These are phyloP conservation scores for Xerocomus tenax DNA, from an alignment of 1,284 basidiomycete species.

Conservation along the genomic window DNA sequence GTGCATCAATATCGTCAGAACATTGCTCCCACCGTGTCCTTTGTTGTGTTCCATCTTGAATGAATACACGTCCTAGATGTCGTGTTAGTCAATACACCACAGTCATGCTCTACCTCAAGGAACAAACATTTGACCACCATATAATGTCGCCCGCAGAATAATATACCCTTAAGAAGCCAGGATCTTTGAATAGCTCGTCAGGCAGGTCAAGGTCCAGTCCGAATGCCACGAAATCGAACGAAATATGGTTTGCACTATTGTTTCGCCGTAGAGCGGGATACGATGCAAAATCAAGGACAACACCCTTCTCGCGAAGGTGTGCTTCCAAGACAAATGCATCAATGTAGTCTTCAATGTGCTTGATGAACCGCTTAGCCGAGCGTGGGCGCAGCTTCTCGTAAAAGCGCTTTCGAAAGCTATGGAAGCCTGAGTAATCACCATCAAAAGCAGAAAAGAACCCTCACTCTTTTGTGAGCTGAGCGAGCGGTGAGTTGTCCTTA, in stretches of 20 bases:
- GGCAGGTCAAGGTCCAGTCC: conserved; percentile 53
- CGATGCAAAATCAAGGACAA: conserved; percentile 45
- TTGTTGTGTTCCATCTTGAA: conserved; percentile 67
- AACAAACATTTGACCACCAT: conserved; percentile 55
- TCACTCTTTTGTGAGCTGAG: conserved; percentile 55
- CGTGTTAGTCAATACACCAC: conserved; percentile 3
- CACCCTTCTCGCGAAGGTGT: conserved; percentile 47
- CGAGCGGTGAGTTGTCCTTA: conserved; percentile 47
- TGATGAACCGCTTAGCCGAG: conserved; percentile 43
- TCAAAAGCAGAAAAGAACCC: conserved; percentile 18
- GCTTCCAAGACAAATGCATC: conserved; percentile 51
- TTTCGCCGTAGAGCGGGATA: conserved; percentile 54
- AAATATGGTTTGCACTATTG: conserved; percentile 57
- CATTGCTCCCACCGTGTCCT: conserved; percentile 58
- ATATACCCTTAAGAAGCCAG: conserved; percentile 46
- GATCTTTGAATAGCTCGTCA: conserved; percentile 51
- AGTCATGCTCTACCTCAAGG: neutral
- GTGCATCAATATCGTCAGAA: conserved; percentile 60
- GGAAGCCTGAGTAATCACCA: neutral
- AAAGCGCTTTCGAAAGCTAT: conserved; percentile 47
- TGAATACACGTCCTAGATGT: conserved; percentile 55
- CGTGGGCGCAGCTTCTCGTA: conserved; percentile 37
- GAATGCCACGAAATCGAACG: conserved; percentile 56
- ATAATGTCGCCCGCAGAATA: conserved; percentile 58
- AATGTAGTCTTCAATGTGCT: conserved; percentile 50